Conservation (phyloP, 1,284 basidiomycete genomes). For the Lignosus rhinocerotis region DNA sequence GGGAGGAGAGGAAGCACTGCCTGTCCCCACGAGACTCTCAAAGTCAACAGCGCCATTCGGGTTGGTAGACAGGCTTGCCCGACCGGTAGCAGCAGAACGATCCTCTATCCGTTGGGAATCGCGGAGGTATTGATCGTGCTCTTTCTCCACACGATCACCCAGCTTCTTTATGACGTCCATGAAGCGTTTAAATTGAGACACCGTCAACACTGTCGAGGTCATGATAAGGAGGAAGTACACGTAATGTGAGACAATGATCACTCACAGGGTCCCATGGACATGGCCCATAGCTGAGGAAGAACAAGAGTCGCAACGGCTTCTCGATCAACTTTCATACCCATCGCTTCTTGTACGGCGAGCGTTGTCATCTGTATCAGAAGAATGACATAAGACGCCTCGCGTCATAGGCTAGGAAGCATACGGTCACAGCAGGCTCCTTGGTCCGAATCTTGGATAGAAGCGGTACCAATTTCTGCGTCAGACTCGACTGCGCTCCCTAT, state of each 20-base stretch:
- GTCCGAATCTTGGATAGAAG: constrained; percentile 94
- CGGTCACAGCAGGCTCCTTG: constrained; percentile 91
- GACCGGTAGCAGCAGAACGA: constrained; percentile 49
- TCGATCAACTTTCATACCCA: constrained; percentile 93
- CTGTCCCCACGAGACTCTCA: constrained; percentile 70
- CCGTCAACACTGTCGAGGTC: constrained; percentile 67
- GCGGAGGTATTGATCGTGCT: constrained; percentile 81
- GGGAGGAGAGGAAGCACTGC: constrained; percentile 36
- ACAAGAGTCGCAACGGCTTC: constrained; percentile 94
- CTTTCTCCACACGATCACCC: constrained; percentile 80
- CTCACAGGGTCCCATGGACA: constrained; percentile 94
- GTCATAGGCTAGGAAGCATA: constrained; percentile 36
- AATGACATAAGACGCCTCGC: neutral
- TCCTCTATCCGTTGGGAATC: constrained; percentile 85
- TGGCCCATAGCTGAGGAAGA: constrained; percentile 91
- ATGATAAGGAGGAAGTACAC: neutral
- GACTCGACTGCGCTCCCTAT: constrained; percentile 51
- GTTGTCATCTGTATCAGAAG: constrained; percentile 76
- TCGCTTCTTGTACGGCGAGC: constrained; percentile 91
- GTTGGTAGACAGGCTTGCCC: constrained; percentile 33
- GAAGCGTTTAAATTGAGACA: constrained; percentile 90
- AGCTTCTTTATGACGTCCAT: constrained; percentile 79
- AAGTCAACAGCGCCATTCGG: constrained; percentile 59
- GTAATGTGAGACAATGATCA: constrained; percentile 19
- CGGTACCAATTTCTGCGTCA: constrained; percentile 95